Base-by-base conservation (phyloP, 164 flowering plant species). In the Pachysandra terminalis region DNA sequence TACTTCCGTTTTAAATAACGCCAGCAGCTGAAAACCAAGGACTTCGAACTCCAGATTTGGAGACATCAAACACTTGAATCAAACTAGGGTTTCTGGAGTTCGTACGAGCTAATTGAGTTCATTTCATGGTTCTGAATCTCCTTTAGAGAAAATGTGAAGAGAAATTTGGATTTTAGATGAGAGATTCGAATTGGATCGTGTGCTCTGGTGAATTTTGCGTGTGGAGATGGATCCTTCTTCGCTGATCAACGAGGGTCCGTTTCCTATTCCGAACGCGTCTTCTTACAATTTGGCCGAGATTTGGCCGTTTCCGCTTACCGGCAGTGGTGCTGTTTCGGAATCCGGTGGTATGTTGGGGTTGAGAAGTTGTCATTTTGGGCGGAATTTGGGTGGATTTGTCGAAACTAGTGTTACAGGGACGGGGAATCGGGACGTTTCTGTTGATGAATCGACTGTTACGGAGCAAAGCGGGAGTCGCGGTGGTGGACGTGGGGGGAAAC, bases 261-360 rank as follows among this genome's bases (percentile, higher is more conserved):
- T 87, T 68, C 73, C 93, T 0, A 75, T 86, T 0, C 85, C 90
- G 0, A 85, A 84, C 67, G 82, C 84, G 0, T 76, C 90, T 0
- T 76, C 96, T n/a, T 86, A 80, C 72, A 82, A 79, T 53, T 56
- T 90, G 32, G 82, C 88, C 3, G 93, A 83, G 86, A 84, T 91
- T 69, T 90, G 95, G 93, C 88, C 87, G n/a, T n/a, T n/a, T n/a
- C n/a, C n/a, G n/a, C n/a, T n/a, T n/a, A n/a, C n/a, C 59, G 60
- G 41, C 9, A 73, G 57, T 13, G 74, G 28, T 45, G 76, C 56
- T 9, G 64, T 63, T 25, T 73, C 70, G 23, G 81, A 61, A 14
- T 28, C 58, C 15, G 60, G 40, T 63, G 72, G 70, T 25, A 81
- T 67, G 14, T 67, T 77, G 75, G 87, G 82, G 19, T 73, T 73